These are phyloP conservation scores for Taphrina wiesneri DNA, from an alignment of 1,139 yeast genomes.

Conservation along the genomic window DNA sequence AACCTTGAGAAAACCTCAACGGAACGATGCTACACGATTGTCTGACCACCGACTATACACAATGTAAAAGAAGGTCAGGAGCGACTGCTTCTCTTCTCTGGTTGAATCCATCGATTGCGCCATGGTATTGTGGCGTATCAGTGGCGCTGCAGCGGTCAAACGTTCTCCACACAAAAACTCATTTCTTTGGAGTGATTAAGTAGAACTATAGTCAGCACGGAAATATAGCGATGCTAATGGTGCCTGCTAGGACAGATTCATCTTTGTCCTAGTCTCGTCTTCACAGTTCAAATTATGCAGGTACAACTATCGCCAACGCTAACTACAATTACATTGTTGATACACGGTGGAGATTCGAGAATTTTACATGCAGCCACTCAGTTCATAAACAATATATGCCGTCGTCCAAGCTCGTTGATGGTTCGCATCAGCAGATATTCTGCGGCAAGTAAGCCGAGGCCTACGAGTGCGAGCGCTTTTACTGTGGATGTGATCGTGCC, in stretches of 20 bases:
- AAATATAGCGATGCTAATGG: no score
- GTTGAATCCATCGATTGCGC: no score
- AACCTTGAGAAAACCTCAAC: no score
- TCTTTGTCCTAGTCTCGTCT: no score
- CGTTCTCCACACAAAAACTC: neutral
- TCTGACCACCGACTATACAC: no score
- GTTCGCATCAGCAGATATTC: constrained; percentile 1
- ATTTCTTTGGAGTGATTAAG: no score
- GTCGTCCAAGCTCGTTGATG: constrained; percentile 10
- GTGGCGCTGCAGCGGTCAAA: neutral
- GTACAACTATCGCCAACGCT: neutral
- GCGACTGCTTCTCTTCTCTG: no score
- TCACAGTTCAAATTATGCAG: no score
- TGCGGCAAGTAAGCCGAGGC: neutral
- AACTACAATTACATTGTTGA: neutral
- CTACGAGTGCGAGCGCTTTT: neutral
- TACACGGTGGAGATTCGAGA: no score
- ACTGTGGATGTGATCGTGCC: neutral
- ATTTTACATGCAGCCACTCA: neutral
- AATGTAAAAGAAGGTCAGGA: no score
- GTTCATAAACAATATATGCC: neutral
- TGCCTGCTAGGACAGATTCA: no score
- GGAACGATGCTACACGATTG: neutral
- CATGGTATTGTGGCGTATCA: neutral
- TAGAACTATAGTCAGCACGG: no score